Percentiles rank a stretch among this genome's conserved stretches.
Evolutionary conservation across 176 grass and related monocot species (phyloP).

Genomic region (Paspalum notatum): DNA sequence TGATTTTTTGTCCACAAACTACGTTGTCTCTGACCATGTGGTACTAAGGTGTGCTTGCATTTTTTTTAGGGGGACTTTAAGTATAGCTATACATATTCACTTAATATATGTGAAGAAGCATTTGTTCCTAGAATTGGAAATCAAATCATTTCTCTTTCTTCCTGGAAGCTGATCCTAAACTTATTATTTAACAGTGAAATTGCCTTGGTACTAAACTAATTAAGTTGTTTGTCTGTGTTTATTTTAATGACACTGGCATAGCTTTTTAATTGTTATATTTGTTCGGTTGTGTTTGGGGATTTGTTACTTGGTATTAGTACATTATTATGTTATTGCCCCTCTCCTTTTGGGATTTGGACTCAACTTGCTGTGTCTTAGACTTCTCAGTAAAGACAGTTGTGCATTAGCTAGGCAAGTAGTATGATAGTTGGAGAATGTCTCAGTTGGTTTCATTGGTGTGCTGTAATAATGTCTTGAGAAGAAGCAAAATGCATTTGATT

Average conservation of each 20-base stretch:
- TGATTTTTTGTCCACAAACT: neutral
- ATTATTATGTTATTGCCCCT: neutral
- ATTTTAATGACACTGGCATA: too few species aligned
- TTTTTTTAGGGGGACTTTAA: too few species aligned
- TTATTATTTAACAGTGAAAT: neutral
- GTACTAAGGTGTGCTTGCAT: too few species aligned
- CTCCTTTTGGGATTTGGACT: neutral
- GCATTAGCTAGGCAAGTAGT: neutral
- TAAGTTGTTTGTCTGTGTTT: too few species aligned
- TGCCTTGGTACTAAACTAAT: neutral
- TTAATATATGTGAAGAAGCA: neutral
- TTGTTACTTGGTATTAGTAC: neutral
- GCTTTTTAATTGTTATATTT: neutral
- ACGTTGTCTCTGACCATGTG: neutral
- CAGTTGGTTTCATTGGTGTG: neutral
- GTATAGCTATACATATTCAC: neutral
- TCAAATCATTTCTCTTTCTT: neutral
- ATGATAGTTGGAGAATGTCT: conserved; percentile 13
- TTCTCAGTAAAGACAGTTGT: conserved; percentile 4
- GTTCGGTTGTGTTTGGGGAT: neutral
- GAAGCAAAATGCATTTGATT: conserved; percentile 12
- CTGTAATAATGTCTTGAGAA: conserved; percentile 6
- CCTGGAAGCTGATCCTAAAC: neutral
- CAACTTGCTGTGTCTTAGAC: conserved; percentile 19
- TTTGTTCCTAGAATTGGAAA: neutral